Percentiles rank a stretch among this genome's conserved stretches.
These are phyloP conservation scores for Talaromyces borbonicus DNA, from an alignment of 495 filamentous ascomycete species.

Conservation along the genomic window DNA sequence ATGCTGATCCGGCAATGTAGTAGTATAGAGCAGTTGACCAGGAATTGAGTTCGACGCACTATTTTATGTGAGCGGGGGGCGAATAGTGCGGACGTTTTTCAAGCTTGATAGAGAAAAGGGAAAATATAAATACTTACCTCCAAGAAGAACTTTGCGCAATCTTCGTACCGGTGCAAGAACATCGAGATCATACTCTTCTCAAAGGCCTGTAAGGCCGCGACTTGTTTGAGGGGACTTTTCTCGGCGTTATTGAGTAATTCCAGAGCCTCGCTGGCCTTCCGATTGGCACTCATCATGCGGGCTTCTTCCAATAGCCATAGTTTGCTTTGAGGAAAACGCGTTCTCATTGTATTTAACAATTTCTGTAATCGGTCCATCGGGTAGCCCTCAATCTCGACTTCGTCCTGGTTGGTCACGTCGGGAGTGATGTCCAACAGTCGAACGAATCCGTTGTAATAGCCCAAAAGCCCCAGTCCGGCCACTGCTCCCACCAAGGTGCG, in stretches of 20 bases:
- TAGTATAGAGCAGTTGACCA: constrained; percentile 90
- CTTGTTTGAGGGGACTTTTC: constrained; percentile 74
- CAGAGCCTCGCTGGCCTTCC: constrained; percentile 58
- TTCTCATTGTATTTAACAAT: constrained; percentile 65
- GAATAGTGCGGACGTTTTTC: constrained; percentile 8
- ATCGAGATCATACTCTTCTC: constrained; percentile 73
- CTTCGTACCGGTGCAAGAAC: constrained; percentile 64
- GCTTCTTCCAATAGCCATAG: constrained; percentile 91
- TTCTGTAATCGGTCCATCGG: constrained; percentile 57
- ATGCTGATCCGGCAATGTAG: constrained; percentile 70
- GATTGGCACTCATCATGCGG: constrained; percentile 60
- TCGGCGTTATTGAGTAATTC: constrained; percentile 45
- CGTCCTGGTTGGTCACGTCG: constrained; percentile 36
- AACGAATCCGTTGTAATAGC: constrained; percentile 79
- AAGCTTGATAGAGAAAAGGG: constrained; percentile 11
- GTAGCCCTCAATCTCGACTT: constrained; percentile 51
- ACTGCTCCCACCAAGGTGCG: constrained; percentile 87
- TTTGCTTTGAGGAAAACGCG: constrained; percentile 67
- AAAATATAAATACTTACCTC: constrained; percentile 30
- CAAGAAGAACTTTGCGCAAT: constrained; percentile 64
- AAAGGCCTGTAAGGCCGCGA: constrained; percentile 70
- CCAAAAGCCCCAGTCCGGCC: constrained; percentile 68
- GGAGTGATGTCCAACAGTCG: constrained; percentile 84
- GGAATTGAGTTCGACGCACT: constrained; percentile 74
- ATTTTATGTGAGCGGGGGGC: constrained; percentile 7